Base-by-base conservation (phyloP, 768 basidiomycete species). In the Hydnomerulius pinastri region DNA sequence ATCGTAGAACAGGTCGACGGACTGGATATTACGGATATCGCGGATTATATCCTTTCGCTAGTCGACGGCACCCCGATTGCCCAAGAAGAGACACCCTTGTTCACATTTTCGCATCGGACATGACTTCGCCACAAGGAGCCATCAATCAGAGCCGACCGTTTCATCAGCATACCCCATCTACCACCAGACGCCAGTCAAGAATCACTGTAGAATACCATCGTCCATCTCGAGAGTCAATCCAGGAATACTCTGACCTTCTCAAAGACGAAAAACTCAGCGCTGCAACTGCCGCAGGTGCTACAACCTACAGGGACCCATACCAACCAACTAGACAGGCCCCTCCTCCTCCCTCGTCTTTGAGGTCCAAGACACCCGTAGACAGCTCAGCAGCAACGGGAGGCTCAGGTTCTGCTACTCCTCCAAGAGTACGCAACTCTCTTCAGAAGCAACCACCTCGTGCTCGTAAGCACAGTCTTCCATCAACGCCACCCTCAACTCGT, bases 151-250 rank as follows among this genome's bases (percentile, higher is more conserved):
- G 74, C n/a, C n/a, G n/a, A 59, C 67, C 70, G 45, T 67, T 68
- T 52, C 73, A 75, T 58, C 71, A 75, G 48, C 71, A 72, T 56
- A 59, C 62, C 17, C 51, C 64, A 30, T 62, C 56, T 5, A 46
- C 41, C 10, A 40, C 15, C n/a, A 62, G 56, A 46, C 71, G 69
- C 48, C 71, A 72, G 62, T 84, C 83, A 23, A 85, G 80, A 74
- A 83, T 80, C 48, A 84, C 86, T 13, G 76, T 92, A 66, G 86
- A 91, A 62, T 86, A 88, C 66, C 83, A 87, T 71, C 75, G 84
- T 15, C 87, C 87, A 2, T 85, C 84, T 10, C 73, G 87, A 37
- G 81, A 87, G 66, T 86, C 84, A 56, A 84, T 90, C 53, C 86
- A 86, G 56, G 87, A 90, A 57, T 89, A 89, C 68, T 78, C 83